phyloP scores from a whole-genome alignment of 2,329 filamentous ascomycete genomes.

The Neocatenulostroma microsporum region DNA sequence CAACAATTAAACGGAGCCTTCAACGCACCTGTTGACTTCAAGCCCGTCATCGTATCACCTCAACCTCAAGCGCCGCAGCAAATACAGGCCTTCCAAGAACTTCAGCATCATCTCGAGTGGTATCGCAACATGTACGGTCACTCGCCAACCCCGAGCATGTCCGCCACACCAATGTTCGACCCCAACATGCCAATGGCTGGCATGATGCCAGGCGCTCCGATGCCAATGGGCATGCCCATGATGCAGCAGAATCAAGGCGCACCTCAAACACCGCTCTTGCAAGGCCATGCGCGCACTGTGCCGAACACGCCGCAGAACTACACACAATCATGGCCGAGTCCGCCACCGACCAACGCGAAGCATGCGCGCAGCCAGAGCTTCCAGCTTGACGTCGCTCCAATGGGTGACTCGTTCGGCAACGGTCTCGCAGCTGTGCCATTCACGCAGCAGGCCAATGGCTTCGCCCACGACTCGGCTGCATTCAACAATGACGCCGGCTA shows the following conservation, averaged over 20 bases:
- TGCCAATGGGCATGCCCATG: conserved; percentile 4
- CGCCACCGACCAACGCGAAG: conserved; percentile 24
- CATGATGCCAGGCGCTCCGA: conserved; percentile 11
- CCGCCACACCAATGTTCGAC: conserved; percentile 15
- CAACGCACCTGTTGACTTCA: conserved; percentile 14
- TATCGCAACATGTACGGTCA: conserved; percentile 22
- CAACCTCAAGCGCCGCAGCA: conserved; percentile 12
- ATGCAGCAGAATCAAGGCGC: conserved; percentile 16
- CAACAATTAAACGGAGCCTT: conserved; percentile 41
- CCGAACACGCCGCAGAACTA: conserved; percentile 41
- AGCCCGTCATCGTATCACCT: conserved; percentile 12
- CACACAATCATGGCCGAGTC: conserved; percentile 29
- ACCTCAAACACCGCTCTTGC: conserved; percentile 25
- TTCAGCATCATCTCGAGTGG: conserved; percentile 26
- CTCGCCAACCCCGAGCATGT: conserved; percentile 10
- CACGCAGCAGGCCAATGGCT: conserved; percentile 2
- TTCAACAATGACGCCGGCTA: conserved; percentile 38
- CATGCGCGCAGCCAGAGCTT: conserved; percentile 31
- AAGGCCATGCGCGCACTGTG: conserved; percentile 40
- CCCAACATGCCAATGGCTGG: conserved; percentile 13
- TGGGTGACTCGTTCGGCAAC: conserved; percentile 32
- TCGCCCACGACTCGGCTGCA: conserved; percentile 12
- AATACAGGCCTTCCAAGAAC: conserved; percentile 21
- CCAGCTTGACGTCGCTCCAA: conserved; percentile 46
- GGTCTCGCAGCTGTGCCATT: conserved; percentile 9